phyloP scores from a whole-genome alignment of 495 filamentous ascomycete genomes.

The Neurospora sp. region DNA sequence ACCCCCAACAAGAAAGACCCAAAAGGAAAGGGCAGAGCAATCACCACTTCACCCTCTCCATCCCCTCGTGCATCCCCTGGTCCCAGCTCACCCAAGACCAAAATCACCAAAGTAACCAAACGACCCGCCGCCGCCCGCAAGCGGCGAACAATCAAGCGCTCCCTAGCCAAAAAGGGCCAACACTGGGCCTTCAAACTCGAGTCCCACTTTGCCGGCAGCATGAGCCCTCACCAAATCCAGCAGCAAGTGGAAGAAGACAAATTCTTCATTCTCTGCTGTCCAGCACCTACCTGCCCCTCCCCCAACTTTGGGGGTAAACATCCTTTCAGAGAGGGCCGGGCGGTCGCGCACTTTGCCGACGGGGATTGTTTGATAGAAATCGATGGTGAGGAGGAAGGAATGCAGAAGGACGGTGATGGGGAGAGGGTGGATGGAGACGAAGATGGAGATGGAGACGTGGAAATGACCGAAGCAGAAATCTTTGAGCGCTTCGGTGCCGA shows the following conservation, averaged over 20 bases:
- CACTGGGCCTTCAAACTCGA: not conserved
- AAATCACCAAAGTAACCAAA: not conserved
- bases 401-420: no score
- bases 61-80: not conserved
- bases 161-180: not conserved
- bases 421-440: not conserved
- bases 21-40: not conserved
- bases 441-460: not conserved
- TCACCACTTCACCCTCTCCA: not conserved
- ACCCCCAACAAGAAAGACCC: not conserved
- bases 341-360: not conserved
- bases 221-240: not conserved
- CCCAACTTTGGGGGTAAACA: not conserved
- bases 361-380: not conserved
- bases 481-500: not conserved
- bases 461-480: not conserved
- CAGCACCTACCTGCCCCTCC: not conserved
- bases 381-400: not conserved
- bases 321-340: not conserved
- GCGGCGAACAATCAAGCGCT: not conserved
- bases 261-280: not conserved
- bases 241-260: not conserved
- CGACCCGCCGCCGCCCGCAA: not conserved
- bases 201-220: not conserved
- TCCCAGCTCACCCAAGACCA: not conserved